Percentiles rank a stretch among this genome's conserved stretches.
These are phyloP conservation scores for Castanea crenata DNA, from an alignment of 306 rosid species.

Conservation along the genomic window DNA sequence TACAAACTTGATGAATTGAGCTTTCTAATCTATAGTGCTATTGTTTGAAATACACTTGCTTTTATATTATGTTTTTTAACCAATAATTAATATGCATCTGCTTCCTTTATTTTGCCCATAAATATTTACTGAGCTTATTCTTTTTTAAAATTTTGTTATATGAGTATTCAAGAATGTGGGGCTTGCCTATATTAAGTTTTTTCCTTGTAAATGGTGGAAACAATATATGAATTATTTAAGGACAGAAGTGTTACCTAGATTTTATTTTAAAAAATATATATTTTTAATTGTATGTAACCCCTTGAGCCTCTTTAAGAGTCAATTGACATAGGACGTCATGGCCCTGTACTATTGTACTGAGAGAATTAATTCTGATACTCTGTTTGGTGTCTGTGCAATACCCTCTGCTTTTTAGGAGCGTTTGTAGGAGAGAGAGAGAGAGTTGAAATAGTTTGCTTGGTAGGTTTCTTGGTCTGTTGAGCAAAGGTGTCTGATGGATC, in stretches of 20 bases:
- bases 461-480: neutral
- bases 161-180: neutral
- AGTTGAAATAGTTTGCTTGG: neutral
- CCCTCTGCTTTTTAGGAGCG: neutral
- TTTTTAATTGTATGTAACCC: neutral
- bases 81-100: neutral
- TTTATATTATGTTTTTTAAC: neutral
- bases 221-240: neutral
- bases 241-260: neutral
- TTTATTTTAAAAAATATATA: neutral
- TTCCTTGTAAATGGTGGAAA: neutral
- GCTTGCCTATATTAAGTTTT: neutral
- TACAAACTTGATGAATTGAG: conserved; percentile 10
- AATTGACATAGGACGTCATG: neutral
- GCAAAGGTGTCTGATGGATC: neutral
- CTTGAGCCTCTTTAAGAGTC: neutral
- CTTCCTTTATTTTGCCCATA: conserved; percentile 22
- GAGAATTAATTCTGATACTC: neutral
- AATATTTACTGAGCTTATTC: neutral
- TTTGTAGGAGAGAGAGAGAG: neutral
- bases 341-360: neutral
- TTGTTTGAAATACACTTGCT: conserved; percentile 2
- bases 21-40: conserved; percentile 6
- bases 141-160: neutral
- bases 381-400: neutral